These are phyloP conservation scores for Chlamydomonas eustigma DNA, from an alignment of 139 green algal genomes.

Conservation along the genomic window DNA sequence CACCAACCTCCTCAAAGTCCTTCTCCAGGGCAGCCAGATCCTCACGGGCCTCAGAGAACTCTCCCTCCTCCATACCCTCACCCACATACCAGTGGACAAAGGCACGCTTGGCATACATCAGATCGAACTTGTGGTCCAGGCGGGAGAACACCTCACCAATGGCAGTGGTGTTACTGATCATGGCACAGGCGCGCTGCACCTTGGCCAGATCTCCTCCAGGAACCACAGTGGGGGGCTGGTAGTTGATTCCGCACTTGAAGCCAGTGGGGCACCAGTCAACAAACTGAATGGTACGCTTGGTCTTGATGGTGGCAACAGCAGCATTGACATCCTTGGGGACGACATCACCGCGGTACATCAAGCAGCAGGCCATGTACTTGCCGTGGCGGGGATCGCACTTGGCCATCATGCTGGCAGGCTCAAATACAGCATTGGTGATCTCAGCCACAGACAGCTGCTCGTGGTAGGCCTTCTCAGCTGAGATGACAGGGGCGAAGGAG, in stretches of 20 bases:
- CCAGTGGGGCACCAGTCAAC: too few relatives aligned
- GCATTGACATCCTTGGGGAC: conserved; percentile 12
- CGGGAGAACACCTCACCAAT: conserved; percentile 97
- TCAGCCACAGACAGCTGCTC: conserved; percentile 97
- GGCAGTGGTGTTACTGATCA: conserved; percentile 98
- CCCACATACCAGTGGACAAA: conserved; percentile 99
- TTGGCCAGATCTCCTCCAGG: conserved; percentile 97
- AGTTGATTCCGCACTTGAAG: too few relatives aligned
- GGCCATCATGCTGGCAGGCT: conserved; percentile 86
- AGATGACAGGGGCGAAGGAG: conserved; percentile 95
- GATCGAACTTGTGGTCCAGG: too few relatives aligned
- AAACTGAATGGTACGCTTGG: conserved; percentile 95
- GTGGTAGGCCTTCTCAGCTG: too few relatives aligned
- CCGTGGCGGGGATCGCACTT: too few relatives aligned
- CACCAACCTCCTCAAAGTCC: too few relatives aligned
- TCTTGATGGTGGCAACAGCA: conserved; percentile 82
- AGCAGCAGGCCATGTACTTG: too few relatives aligned
- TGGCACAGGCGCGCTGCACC: conserved; percentile 98
- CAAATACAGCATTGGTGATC: conserved; percentile 96
- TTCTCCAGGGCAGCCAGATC: too few relatives aligned
- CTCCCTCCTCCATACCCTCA: conserved; percentile 96
- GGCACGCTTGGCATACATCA: too few relatives aligned
- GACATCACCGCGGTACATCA: conserved; percentile 14
- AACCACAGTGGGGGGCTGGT: conserved; percentile 95
- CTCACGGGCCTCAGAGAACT: too few relatives aligned